A percentile compares a stretch with the other conserved stretches of the same genome.
Conservation (phyloP, 257 asterid genomes). For the Ophiorrhiza pumila region DNA sequence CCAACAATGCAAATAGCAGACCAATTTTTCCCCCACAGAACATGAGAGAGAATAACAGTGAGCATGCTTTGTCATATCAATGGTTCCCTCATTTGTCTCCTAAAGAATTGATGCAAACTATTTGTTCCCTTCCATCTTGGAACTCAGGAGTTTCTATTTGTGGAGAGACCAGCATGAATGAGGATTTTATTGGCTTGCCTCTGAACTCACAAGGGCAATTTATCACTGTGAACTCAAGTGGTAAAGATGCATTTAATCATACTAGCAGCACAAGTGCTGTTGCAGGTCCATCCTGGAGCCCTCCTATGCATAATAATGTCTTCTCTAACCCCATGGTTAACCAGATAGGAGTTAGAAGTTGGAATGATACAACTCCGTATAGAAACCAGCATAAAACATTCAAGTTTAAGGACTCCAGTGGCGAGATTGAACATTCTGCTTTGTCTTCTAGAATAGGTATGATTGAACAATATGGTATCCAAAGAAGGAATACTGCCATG, state of each 20-base stretch:
- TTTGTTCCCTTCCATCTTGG: constrained; percentile 31
- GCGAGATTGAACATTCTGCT: constrained; percentile 27
- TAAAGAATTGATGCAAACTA: constrained; percentile 34
- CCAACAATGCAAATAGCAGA: constrained; percentile 17
- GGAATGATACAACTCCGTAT: constrained; percentile 27
- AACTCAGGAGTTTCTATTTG: constrained; percentile 22
- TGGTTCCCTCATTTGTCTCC: constrained; percentile 39
- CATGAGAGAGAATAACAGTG: constrained; percentile 22
- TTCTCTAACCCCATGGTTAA: constrained; percentile 20
- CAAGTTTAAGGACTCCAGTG: constrained; percentile 26
- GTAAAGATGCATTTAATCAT: constrained; percentile 33
- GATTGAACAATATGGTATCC: constrained; percentile 27
- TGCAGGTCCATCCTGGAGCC: constrained; percentile 28
- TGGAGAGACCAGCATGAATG: constrained; percentile 28
- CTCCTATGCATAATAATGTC: constrained; percentile 24
- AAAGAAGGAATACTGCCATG: constrained; percentile 21
- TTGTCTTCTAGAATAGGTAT: constrained; percentile 40
- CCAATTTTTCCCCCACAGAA: constrained; percentile 27
- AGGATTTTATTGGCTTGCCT: constrained; percentile 55
- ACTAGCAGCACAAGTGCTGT: constrained; percentile 25
- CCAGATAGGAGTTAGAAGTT: constrained; percentile 24
- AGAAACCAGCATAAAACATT: constrained; percentile 34
- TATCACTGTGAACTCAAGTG: constrained; percentile 36
- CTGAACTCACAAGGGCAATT: constrained; percentile 72
- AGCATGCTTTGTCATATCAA: constrained; percentile 31